Evolutionary conservation across 2,329 filamentous ascomycete species (phyloP).

Genomic region (Huntiella decipiens): DNA sequence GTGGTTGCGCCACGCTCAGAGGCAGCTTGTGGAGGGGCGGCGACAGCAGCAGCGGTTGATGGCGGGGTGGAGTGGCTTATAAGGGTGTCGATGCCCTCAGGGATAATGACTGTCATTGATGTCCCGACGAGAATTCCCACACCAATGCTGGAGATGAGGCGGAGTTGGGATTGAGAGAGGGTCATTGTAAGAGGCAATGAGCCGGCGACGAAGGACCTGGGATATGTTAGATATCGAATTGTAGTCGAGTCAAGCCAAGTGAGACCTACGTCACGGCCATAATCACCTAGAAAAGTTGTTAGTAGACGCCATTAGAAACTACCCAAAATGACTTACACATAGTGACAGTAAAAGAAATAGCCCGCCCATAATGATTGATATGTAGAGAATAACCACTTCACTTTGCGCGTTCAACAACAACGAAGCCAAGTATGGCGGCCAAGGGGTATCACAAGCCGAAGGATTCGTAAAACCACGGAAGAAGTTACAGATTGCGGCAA

Average conservation of each 20-base stretch:
- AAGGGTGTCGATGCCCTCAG: conserved; percentile 83
- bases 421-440: too few relatives aligned
- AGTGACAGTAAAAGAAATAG: conserved; percentile 23
- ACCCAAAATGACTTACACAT: conserved; percentile 19
- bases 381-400: background rate
- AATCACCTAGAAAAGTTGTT: conserved; percentile 23
- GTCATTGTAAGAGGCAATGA: conserved; percentile 77
- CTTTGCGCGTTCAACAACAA: too few relatives aligned
- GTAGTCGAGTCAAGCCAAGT: background rate
- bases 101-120: conserved; percentile 90
- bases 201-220: conserved; percentile 81
- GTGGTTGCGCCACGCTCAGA: background rate
- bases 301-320: background rate
- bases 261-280: conserved; percentile 38
- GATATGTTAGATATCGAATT: background rate
- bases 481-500: too few relatives aligned
- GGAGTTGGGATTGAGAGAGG: conserved; percentile 68
- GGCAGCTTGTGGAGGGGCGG: background rate
- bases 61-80: conserved; percentile 19
- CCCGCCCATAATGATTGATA: conserved; percentile 20
- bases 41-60: background rate
- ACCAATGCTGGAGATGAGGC: conserved; percentile 77
- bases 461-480: too few relatives aligned
- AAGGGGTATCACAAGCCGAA: too few relatives aligned
- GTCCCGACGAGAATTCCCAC: conserved; percentile 90